Conservation (phyloP, 345 rosid species). For the Eucalyptus melliodora region DNA sequence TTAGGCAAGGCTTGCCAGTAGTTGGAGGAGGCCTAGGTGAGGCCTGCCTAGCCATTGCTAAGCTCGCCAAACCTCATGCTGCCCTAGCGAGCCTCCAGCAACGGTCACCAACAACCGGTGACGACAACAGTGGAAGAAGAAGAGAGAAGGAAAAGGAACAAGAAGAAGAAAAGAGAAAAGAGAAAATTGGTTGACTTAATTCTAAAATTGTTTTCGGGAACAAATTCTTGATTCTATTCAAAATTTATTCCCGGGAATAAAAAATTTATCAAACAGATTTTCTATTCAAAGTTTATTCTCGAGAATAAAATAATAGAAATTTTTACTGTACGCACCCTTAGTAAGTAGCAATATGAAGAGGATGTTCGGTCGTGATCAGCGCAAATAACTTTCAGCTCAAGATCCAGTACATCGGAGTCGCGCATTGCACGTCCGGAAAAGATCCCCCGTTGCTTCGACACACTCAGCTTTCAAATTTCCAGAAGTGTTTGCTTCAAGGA, state of each 20-base stretch:
- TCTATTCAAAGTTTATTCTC: too few relatives aligned
- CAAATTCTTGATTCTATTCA: too few relatives aligned
- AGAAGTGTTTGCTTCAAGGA: background rate
- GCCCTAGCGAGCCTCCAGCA: rapidly evolving
- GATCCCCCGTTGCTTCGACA: background rate
- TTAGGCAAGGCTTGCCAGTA: rapidly evolving
- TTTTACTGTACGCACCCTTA: too few relatives aligned
- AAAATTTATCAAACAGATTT: rapidly evolving
- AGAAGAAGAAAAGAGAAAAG: too few relatives aligned
- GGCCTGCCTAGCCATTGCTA: rapidly evolving
- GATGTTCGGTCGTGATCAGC: background rate
- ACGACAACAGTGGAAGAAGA: rapidly evolving
- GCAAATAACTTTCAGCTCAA: background rate
- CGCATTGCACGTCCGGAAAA: background rate
- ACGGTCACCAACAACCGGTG: rapidly evolving
- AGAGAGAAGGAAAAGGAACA: too few relatives aligned
- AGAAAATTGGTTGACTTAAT: too few relatives aligned
- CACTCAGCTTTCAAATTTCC: background rate
- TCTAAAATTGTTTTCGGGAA: rapidly evolving
- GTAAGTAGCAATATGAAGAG: rapidly evolving
- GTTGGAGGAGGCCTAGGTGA: rapidly evolving
- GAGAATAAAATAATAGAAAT: rapidly evolving
- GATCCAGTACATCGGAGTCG: background rate
- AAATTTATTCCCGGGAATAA: rapidly evolving
- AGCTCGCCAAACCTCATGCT: rapidly evolving